Evolutionary conservation across 495 filamentous ascomycete species (phyloP).

Genomic region (Penicillium lividum): DNA sequence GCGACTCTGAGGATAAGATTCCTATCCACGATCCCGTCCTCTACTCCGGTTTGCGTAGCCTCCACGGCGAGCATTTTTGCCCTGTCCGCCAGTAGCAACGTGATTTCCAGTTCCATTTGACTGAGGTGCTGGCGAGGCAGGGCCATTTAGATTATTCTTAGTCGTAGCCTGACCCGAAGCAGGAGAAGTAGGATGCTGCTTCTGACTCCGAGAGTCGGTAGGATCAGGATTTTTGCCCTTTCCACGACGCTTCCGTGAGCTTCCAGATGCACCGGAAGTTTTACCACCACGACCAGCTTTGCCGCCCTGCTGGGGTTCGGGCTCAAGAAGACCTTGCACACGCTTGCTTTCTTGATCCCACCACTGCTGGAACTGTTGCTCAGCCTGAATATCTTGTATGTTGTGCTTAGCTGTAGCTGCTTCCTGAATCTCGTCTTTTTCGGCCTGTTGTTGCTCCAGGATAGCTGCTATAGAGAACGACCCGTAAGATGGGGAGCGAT

Average conservation of each 20-base stretch:
- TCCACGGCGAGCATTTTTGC: slow-evolving; percentile 22
- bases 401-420: slow-evolving; percentile 78
- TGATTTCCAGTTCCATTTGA: slow-evolving; percentile 5
- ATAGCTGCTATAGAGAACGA: slow-evolving; percentile 85
- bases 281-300: slow-evolving; percentile 33
- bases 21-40: slow-evolving; percentile 16
- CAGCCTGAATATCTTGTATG: slow-evolving; percentile 89
- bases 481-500: slow-evolving; percentile 49
- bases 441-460: slow-evolving; percentile 78
- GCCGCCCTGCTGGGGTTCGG: slow-evolving; percentile 32
- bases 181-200: slow-evolving; percentile 3
- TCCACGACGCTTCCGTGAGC: slow-evolving; percentile 32
- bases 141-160: slow-evolving; percentile 17
- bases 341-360: slow-evolving; percentile 90
- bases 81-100: slow-evolving; percentile 1
- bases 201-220: slow-evolving; percentile 11
- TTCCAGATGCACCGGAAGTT: slow-evolving; percentile 10
- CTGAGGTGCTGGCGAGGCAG: slow-evolving; percentile 9
- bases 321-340: slow-evolving; percentile 58
- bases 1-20: too few relatives aligned
- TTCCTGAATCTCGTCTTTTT: slow-evolving; percentile 80
- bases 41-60: slow-evolving; percentile 18
- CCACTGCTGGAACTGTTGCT: slow-evolving; percentile 97
- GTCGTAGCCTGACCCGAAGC: slow-evolving; percentile 7
- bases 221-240: slow-evolving; percentile 16